Evolutionary conservation across 2,329 filamentous ascomycete species (phyloP).

Genomic region (Lachnellula arida): DNA sequence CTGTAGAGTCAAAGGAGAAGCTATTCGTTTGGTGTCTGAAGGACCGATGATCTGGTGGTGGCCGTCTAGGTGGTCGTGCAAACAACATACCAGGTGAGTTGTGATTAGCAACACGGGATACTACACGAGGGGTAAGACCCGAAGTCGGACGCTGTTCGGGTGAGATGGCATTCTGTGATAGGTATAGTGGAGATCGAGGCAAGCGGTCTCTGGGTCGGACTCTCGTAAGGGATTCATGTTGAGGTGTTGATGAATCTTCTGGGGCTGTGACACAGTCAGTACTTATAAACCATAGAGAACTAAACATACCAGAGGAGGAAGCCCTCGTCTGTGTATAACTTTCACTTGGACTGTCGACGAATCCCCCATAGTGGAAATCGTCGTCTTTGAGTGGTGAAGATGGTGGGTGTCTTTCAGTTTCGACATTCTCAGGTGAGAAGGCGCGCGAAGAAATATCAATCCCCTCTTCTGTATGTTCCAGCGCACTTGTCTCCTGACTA

Average conservation of each 20-base stretch:
- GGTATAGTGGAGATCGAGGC: slow-evolving; percentile 31
- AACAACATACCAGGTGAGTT: slow-evolving; percentile 30
- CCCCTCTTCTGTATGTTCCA: neutral
- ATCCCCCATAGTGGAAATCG: slow-evolving; percentile 29
- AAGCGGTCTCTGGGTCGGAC: slow-evolving; percentile 17
- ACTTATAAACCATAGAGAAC: neutral
- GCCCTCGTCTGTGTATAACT: slow-evolving; percentile 5
- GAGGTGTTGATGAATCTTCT: slow-evolving; percentile 27
- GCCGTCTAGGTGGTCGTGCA: slow-evolving; percentile 28
- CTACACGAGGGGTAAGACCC: slow-evolving; percentile 24
- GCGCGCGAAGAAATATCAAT: neutral
- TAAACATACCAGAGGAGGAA: slow-evolving; percentile 19
- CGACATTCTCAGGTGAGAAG: slow-evolving; percentile 2
- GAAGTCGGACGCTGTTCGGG: slow-evolving; percentile 23
- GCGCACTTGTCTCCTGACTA: neutral
- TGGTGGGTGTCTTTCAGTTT: neutral
- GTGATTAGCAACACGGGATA: slow-evolving; percentile 20
- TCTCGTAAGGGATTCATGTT: slow-evolving; percentile 12
- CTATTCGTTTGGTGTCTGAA: slow-evolving; percentile 34
- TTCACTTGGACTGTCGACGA: slow-evolving; percentile 20
- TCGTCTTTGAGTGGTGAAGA: slow-evolving; percentile 23
- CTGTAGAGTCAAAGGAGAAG: slow-evolving; percentile 33
- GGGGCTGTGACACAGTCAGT: slow-evolving; percentile 14
- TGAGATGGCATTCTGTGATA: slow-evolving; percentile 31
- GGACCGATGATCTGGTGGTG: slow-evolving; percentile 14